Percentiles rank a stretch among this genome's conserved stretches.
phyloP scores from a whole-genome alignment of 139 green algal species.

The Tetraselmis chui region DNA sequence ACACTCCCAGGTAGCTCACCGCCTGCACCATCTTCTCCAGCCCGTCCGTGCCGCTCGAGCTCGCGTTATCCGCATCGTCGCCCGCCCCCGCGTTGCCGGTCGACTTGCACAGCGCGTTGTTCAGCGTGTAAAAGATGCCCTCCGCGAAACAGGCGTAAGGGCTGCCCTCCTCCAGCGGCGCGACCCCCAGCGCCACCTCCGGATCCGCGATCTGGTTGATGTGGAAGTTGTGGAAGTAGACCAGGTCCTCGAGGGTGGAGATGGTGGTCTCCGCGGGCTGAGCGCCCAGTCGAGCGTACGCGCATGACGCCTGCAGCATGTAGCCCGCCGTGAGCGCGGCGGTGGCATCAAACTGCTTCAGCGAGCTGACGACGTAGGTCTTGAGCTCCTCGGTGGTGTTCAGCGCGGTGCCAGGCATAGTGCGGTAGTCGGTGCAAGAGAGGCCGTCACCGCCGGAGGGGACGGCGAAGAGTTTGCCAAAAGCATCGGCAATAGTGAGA shows the following conservation, averaged over 20 bases:
- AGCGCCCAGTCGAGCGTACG: not conserved
- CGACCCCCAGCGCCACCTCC: not conserved
- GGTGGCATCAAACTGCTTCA: not conserved
- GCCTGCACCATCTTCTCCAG: not conserved
- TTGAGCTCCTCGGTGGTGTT: not conserved
- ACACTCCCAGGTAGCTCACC: not conserved
- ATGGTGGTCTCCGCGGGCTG: not conserved
- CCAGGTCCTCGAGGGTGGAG: not conserved
- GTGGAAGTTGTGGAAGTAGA: not conserved
- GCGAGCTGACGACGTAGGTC: not conserved
- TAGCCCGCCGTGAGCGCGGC: not conserved
- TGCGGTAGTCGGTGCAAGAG: not conserved
- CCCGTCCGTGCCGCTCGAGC: not conserved
- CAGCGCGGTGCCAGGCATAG: not conserved
- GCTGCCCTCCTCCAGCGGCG: not conserved
- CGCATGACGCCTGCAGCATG: not conserved
- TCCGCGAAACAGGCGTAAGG: not conserved
- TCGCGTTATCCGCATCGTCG: not conserved
- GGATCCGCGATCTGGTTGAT: not conserved
- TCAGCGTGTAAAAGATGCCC: not conserved
- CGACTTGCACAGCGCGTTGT: not conserved
- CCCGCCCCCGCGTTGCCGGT: not conserved
- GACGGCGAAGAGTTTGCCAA: not conserved
- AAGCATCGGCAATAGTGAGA: not conserved
- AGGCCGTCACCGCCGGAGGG: not conserved